These are phyloP conservation scores for Flaveria trinervia DNA, from an alignment of 129 eudicot species.

Conservation along the genomic window DNA sequence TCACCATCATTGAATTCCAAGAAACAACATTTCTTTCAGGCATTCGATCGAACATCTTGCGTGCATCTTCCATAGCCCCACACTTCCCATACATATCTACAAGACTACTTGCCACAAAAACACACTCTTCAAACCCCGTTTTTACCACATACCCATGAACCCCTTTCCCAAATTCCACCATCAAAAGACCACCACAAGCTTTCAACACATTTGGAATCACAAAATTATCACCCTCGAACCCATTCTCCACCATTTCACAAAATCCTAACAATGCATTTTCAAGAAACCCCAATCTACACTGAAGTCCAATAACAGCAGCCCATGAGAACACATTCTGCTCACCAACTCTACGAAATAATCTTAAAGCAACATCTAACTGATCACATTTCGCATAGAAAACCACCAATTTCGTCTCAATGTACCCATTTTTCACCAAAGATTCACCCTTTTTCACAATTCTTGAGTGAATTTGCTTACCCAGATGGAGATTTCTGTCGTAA, in stretches of 20 bases:
- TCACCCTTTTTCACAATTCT: conserved; percentile 55
- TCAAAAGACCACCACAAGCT: conserved; percentile 65
- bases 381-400: conserved; percentile 67
- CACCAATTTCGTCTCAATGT: conserved; percentile 57
- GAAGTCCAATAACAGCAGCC: conserved; percentile 72
- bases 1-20: conserved; percentile 72
- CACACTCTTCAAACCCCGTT: conserved; percentile 60
- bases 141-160: conserved; percentile 74
- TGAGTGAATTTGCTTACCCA: conserved; percentile 80
- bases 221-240: conserved; percentile 68
- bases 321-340: conserved; percentile 65
- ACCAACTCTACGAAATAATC: conserved; percentile 39
- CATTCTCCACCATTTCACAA: conserved; percentile 53
- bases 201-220: conserved; percentile 82
- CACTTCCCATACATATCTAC: conserved; percentile 85
- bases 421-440: conserved; percentile 47
- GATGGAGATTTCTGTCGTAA: conserved; percentile 42
- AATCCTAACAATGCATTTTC: conserved; percentile 44
- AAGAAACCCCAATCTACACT: conserved; percentile 46
- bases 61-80: conserved; percentile 55
- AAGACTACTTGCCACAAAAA: conserved; percentile 73
- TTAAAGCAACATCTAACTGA: conserved; percentile 38
- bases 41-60: conserved; percentile 71
- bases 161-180: conserved; percentile 58
- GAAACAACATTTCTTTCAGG: conserved; percentile 56